phyloP scores from a whole-genome alignment of 495 filamentous ascomycete genomes.

The Podospora comata region DNA sequence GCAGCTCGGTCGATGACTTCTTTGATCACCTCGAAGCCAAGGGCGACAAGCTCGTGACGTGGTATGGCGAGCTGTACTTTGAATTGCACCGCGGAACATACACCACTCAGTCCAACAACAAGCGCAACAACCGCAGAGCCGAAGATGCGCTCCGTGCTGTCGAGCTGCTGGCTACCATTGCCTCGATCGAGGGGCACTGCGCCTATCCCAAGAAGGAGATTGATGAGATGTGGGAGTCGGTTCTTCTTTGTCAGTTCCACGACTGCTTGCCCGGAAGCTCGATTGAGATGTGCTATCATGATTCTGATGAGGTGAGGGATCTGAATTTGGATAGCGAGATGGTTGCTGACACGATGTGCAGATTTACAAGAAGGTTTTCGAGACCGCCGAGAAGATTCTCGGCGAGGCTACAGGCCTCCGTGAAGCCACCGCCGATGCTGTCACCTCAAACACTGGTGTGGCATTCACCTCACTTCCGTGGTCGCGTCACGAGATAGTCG shows the following conservation, averaged over 20 bases:
- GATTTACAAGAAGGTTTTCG: conserved; percentile 80
- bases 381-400: conserved; percentile 67
- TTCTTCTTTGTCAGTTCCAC: conserved; percentile 90
- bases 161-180: conserved; percentile 83
- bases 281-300: conserved; percentile 96
- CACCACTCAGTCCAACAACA: conserved; percentile 96
- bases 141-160: conserved; percentile 83
- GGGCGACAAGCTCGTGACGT: conserved; percentile 81
- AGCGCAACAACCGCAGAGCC: conserved; percentile 82
- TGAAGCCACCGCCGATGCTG: conserved; percentile 49
- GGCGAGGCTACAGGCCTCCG: conserved; percentile 64
- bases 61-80: conserved; percentile 98
- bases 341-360: conserved; percentile 25
- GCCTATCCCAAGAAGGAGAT: conserved; percentile 88
- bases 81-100: conserved; percentile 96
- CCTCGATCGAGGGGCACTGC: conserved; percentile 69
- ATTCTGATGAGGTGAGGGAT: conserved; percentile 67
- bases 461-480: conserved; percentile 83
- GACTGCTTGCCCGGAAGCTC: conserved; percentile 93
- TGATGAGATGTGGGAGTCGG: conserved; percentile 89
- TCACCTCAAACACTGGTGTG: conserved; percentile 40
- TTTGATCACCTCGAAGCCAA: conserved; percentile 76
- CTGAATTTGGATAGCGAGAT: conserved; percentile 13
- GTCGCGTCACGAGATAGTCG: conserved; percentile 68
- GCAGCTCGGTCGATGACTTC: conserved; percentile 92